Conservation (phyloP, 768 basidiomycete species). For the Russula emetica region DNA sequence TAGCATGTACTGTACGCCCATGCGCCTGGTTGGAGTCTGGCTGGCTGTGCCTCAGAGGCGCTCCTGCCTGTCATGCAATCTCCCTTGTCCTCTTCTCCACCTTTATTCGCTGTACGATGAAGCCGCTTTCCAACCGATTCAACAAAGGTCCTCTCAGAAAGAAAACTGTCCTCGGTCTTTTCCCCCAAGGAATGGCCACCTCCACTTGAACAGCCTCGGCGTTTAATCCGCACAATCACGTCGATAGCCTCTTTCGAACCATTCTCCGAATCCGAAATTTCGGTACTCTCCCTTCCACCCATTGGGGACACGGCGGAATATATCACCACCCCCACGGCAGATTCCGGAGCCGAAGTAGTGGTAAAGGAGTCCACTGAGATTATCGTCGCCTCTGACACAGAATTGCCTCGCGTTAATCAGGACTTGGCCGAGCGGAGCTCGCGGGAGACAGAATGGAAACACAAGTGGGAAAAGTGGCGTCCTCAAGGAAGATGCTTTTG, state of each 20-base stretch:
- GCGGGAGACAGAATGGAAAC: slow-evolving; percentile 38
- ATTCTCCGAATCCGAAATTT: slow-evolving; percentile 54
- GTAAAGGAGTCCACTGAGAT: slow-evolving; percentile 22
- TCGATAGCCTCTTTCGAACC: slow-evolving; percentile 58
- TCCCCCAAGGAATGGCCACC: slow-evolving; percentile 41
- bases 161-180: too few species aligned
- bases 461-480: slow-evolving; percentile 40
- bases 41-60: too few species aligned
- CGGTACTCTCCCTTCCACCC: slow-evolving; percentile 45
- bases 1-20: too few species aligned
- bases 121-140: slow-evolving; percentile 75
- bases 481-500: too few species aligned
- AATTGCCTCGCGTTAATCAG: slow-evolving; percentile 30
- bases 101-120: slow-evolving; percentile 47
- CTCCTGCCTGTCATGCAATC: too few species aligned
- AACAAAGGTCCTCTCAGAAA: slow-evolving; percentile 45
- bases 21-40: too few species aligned
- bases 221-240: too few species aligned
- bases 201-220: slow-evolving; percentile 5
- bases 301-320: slow-evolving; percentile 41
- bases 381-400: slow-evolving; percentile 23
- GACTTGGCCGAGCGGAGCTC: slow-evolving; percentile 36
- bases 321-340: slow-evolving; percentile 23
- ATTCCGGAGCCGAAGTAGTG: slow-evolving; percentile 26
- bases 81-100: slow-evolving; percentile 25